Evolutionary conservation across 257 asterid species (phyloP), one percentile per base, ranked within the genome.

Genomic region (Petrea volubilis): DNA sequence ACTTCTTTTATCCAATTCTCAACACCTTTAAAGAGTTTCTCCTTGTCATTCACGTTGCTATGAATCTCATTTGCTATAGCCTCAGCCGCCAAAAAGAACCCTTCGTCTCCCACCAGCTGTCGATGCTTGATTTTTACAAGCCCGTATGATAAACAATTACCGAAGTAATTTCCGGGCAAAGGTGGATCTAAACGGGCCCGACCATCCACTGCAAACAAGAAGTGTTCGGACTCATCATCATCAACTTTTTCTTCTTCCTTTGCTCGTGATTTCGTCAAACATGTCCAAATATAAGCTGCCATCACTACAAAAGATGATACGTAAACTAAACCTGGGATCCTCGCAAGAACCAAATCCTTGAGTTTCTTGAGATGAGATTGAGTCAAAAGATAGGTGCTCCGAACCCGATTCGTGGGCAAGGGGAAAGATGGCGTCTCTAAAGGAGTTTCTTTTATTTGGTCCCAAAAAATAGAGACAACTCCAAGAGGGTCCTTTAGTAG

Each of bases 251-350:
- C 66, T 4, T 24, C 67, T 2, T 1, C 25, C 17, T 24, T 18
- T 21, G 38, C 28, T 13, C 47, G 64, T 13, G 74, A 44, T 82
- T 79, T 76, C 40, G 49, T 29, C 75, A 77, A 76, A 15, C 82
- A 68, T 5, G 60, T 44, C 84, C 80, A 79, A n/a, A 50, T 51
- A 57, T 66, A 77, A 20, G 84, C 73, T 44, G 80, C 60, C 8
- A 66, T 49, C 20, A 67, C 51, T 6, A 68, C 79, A 9, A 68
- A 82, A 2, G 82, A 71, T 0, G 82, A 79, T 28, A 73, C 64
- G 17, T n/a, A 59, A 65, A 27, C 25, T 15, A 68, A 60, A 57
- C 58, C 69, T 60, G 79, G 33, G 34, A 21, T 66, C 34, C 53
- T 24, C 60, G 73, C 33, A 75, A 76, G 2, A 18, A 79, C 65